Percentiles rank a stretch among this genome's conserved stretches.
phyloP scores from a whole-genome alignment of 257 asterid genomes.

The Cruciata laevipes region DNA sequence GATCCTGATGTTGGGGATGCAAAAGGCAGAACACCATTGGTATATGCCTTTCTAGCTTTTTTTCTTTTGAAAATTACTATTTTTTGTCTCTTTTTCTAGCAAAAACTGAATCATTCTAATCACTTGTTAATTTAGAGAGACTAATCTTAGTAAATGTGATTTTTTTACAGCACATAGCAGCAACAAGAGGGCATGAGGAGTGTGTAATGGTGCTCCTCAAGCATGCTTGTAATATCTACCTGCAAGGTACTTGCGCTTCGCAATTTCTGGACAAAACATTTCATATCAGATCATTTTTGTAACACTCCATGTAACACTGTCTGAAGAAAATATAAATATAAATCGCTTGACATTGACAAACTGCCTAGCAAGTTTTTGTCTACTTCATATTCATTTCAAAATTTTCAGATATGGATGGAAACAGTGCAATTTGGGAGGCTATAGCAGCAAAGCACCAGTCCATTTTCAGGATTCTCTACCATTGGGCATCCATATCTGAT shows the following conservation, averaged over 20 bases:
- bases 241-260: constrained; percentile 40
- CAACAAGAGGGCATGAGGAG: constrained; percentile 78
- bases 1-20: constrained; percentile 86
- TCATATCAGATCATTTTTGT: not conserved
- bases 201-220: constrained; percentile 79
- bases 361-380: not conserved
- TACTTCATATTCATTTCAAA: not conserved
- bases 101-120: too few relatives aligned
- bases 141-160: not conserved
- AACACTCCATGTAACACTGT: not conserved
- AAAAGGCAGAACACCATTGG: constrained; percentile 78
- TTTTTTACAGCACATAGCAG: constrained; percentile 78
- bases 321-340: too few relatives aligned
- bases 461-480: constrained; percentile 62
- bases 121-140: not conserved
- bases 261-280: too few relatives aligned
- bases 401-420: constrained; percentile 55
- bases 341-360: not conserved
- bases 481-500: constrained; percentile 79
- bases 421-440: constrained; percentile 86
- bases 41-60: constrained; percentile 18
- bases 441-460: constrained; percentile 62
- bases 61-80: too few relatives aligned
- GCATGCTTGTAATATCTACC: constrained; percentile 68
- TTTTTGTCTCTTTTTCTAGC: too few relatives aligned